Evolutionary conservation across 169 alveolate species (phyloP).

Genomic region (Fabrea salina): DNA sequence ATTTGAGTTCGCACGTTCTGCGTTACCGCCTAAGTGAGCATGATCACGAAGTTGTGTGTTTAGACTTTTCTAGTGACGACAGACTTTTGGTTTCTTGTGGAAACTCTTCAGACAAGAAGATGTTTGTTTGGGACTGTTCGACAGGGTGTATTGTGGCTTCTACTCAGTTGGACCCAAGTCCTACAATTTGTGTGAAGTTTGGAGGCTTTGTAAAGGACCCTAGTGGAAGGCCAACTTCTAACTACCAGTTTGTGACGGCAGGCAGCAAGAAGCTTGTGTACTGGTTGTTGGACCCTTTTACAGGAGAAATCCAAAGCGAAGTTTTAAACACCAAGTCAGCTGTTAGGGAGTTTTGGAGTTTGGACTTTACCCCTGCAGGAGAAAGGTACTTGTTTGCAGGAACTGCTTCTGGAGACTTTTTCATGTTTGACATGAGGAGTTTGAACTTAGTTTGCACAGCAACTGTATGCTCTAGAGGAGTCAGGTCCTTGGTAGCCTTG

Average conservation of each 20-base stretch:
- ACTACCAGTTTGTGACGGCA: conserved; percentile 81
- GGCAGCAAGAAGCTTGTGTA: conserved; percentile 74
- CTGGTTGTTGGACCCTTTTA: conserved; percentile 74
- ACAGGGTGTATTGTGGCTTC: conserved; percentile 57
- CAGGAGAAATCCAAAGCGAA: conserved; percentile 71
- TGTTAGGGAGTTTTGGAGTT: conserved; percentile 71
- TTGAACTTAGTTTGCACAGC: conserved; percentile 50
- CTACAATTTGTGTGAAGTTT: conserved; percentile 64
- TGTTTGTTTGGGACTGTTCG: conserved; percentile 79
- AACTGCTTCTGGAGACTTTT: conserved; percentile 83
- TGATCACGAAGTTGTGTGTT: conserved; percentile 75
- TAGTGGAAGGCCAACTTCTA: conserved; percentile 71
- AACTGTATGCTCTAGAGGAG: conserved; percentile 67
- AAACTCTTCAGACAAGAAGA: conserved; percentile 69
- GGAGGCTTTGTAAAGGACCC: conserved; percentile 84
- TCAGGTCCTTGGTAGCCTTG: conserved; percentile 45
- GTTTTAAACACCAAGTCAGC: conserved; percentile 71
- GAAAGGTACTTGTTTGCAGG: conserved; percentile 84
- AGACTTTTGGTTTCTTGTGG: conserved; percentile 75
- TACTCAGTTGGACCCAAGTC: conserved; percentile 51
- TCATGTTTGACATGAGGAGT: conserved; percentile 70
- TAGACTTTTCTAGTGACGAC: conserved; percentile 83
- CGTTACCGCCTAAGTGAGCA: conserved; percentile 78
- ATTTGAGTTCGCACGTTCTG: conserved; percentile 52
- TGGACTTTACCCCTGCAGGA: conserved; percentile 68